Percentiles rank a stretch among this genome's conserved stretches.
Conservation (phyloP, 2,329 filamentous ascomycete species). For the Mariannaea elegans region DNA sequence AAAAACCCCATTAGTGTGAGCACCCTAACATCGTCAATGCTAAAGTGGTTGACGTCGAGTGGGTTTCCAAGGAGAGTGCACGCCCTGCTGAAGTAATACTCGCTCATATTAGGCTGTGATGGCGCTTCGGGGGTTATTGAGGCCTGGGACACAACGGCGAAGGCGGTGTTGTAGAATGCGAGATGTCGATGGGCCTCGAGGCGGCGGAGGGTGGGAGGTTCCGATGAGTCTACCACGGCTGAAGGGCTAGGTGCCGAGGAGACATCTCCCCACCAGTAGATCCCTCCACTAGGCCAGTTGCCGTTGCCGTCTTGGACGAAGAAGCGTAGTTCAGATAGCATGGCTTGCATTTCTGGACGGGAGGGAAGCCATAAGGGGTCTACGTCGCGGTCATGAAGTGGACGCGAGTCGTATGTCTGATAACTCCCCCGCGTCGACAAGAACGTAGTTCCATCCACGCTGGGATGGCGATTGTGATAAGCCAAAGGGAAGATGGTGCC, state of each 20-base stretch:
- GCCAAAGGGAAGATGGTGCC: constrained; percentile 48
- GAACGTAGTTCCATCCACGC: constrained; percentile 44
- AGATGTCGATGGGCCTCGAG: constrained; percentile 47
- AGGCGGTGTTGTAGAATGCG: constrained; percentile 56
- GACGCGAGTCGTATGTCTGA: constrained; percentile 57
- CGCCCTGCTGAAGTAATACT: constrained; percentile 56
- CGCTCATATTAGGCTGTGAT: constrained; percentile 47
- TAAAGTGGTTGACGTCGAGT: constrained; percentile 53
- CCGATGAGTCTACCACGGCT: constrained; percentile 20
- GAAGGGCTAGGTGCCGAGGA: constrained; percentile 42
- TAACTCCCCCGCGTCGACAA: constrained; percentile 55
- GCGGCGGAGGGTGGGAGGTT: constrained; percentile 29
- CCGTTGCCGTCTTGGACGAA: constrained; percentile 57
- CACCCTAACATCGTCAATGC: constrained; percentile 54
- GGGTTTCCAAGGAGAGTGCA: constrained; percentile 56
- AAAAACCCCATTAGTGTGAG: constrained; percentile 59
- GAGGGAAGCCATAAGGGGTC: constrained; percentile 52
- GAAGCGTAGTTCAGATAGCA: constrained; percentile 52
- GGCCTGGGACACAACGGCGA: constrained; percentile 51
- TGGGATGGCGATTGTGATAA: constrained; percentile 34
- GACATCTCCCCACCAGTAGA: constrained; percentile 59
- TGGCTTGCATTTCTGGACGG: constrained; percentile 46
- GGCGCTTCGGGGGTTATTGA: constrained; percentile 26
- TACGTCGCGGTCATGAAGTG: constrained; percentile 48
- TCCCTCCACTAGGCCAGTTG: constrained; percentile 54